Evolutionary conservation across 1,139 yeast genomes (phyloP).

Genomic region (Magnusiomyces magnusii): DNA sequence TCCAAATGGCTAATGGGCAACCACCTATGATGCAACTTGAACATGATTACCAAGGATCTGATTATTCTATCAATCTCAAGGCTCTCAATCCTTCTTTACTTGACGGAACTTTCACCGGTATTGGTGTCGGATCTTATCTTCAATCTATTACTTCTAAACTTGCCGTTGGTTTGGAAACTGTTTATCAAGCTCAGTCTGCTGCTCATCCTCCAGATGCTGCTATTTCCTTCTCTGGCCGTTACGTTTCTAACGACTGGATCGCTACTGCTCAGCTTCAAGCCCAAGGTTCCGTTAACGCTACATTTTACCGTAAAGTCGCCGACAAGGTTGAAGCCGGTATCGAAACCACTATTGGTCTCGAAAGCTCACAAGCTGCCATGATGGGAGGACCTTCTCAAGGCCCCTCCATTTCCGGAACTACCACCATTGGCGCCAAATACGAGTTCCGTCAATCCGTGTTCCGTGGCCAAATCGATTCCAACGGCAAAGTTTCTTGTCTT

Average conservation of each 20-base stretch:
- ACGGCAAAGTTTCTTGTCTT: conserved; percentile 85
- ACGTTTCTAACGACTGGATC: conserved; percentile 81
- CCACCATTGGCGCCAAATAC: conserved; percentile 95
- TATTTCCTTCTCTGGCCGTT: conserved; percentile 85
- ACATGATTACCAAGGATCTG: conserved; percentile 89
- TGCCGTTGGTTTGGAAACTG: conserved; percentile 87
- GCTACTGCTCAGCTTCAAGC: conserved; percentile 93
- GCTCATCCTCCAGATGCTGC: conserved; percentile 86
- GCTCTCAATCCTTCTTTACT: conserved; percentile 81
- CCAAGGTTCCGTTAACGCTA: conserved; percentile 80
- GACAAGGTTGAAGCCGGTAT: conserved; percentile 96
- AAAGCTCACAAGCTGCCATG: conserved; percentile 54
- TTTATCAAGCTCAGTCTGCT: conserved; percentile 74
- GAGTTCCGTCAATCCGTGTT: conserved; percentile 95
- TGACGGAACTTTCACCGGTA: conserved; percentile 76
- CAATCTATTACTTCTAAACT: conserved; percentile 82
- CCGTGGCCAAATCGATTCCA: conserved; percentile 91
- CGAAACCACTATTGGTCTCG: conserved; percentile 76
- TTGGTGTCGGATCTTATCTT: conserved; percentile 81
- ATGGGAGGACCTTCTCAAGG: conserved; percentile 60
- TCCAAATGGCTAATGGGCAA: conserved; percentile 84
- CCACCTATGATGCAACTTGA: conserved; percentile 94
- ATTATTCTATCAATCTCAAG: conserved; percentile 83
- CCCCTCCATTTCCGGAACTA: conserved; percentile 81
- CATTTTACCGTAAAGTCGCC: conserved; percentile 91